Evolutionary conservation across 2,329 filamentous ascomycete genomes (phyloP), one percentile per base, ranked within the genome.

Genomic region (Diaporthe caulivora): DNA sequence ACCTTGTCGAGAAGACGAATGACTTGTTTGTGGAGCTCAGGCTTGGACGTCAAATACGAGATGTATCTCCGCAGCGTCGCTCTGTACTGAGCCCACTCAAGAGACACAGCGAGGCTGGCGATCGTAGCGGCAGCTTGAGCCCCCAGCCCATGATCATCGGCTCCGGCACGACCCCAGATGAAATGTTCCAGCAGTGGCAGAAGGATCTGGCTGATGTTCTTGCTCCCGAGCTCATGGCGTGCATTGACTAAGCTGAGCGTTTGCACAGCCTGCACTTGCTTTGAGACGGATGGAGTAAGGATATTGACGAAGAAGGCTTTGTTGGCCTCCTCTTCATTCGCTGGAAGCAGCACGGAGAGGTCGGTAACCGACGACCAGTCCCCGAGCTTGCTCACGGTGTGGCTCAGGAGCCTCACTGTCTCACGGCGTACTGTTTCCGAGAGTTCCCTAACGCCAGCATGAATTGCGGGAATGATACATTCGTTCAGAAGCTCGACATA

Each of bases 171-270:
- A 73, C 95, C 93, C 80, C 98, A 96, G 31, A 98, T 92, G 80
- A 98, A 98, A 80, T 98, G 95, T 80, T 99, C 97, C 13, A 98
- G 87, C 26, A 99, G 87, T 0, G 97, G 97, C 53, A 99, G 90
- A 80, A 98, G 94, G 79, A 98, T 93, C 24, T 96, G 92, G 73
- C 92, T 92, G 76, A 97, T 88, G 78, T 97, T 97, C 69, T 91
- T 91, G 78, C 94, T 93, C 75, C 89, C 89, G 74, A 99, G 86
- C 64, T 90, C 87, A 17, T 89, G 87, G 72, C 88, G 87, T 13
- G 86, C 82, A 71, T 94, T 94, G 75, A 93, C 92, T 11, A 88
- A 85, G 72, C 93, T 92, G 17, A 99, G 86, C 72, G 94, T 89
- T 74, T 94, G 92, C 49, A 99, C 86, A 3, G 97, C 95, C 77